Evolutionary conservation across 2,329 filamentous ascomycete genomes (phyloP).

Genomic region (Onygenales sp.): DNA sequence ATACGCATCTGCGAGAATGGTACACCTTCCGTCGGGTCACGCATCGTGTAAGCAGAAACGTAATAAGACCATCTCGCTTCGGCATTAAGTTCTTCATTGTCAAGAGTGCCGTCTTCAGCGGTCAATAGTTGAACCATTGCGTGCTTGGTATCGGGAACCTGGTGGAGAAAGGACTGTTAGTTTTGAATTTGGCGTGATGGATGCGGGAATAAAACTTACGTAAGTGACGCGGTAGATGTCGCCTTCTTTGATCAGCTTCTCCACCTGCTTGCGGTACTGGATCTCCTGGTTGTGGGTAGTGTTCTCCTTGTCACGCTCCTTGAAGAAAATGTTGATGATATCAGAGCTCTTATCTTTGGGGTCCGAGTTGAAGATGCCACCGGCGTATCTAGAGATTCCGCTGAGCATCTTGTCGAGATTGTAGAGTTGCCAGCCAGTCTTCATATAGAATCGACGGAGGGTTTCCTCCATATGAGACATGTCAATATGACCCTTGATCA

Average conservation of each 20-base stretch:
- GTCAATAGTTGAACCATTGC: constrained; percentile 76
- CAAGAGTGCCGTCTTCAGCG: constrained; percentile 69
- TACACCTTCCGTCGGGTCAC: constrained; percentile 79
- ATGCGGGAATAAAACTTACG: constrained; percentile 53
- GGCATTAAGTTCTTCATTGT: constrained; percentile 57
- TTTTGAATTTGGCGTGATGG: not conserved
- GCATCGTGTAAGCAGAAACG: constrained; percentile 79
- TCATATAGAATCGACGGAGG: constrained; percentile 81
- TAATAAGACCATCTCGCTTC: constrained; percentile 83
- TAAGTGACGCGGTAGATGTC: constrained; percentile 86
- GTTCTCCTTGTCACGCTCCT: constrained; percentile 69
- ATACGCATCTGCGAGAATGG: constrained; percentile 55
- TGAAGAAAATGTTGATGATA: constrained; percentile 77
- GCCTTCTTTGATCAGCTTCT: constrained; percentile 85
- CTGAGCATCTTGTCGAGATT: constrained; percentile 82
- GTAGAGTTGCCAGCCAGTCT: constrained; percentile 86
- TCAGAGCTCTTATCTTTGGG: constrained; percentile 89
- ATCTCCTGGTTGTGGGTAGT: constrained; percentile 87
- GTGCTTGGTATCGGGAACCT: constrained; percentile 59
- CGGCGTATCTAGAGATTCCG: constrained; percentile 68
- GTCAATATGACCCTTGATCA: constrained; percentile 72
- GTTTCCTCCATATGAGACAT: constrained; percentile 80
- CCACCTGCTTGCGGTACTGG: constrained; percentile 80
- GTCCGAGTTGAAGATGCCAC: constrained; percentile 76
- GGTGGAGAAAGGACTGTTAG: constrained; percentile 20